phyloP scores from a whole-genome alignment of 768 basidiomycete genomes.

The Imleria badia region DNA sequence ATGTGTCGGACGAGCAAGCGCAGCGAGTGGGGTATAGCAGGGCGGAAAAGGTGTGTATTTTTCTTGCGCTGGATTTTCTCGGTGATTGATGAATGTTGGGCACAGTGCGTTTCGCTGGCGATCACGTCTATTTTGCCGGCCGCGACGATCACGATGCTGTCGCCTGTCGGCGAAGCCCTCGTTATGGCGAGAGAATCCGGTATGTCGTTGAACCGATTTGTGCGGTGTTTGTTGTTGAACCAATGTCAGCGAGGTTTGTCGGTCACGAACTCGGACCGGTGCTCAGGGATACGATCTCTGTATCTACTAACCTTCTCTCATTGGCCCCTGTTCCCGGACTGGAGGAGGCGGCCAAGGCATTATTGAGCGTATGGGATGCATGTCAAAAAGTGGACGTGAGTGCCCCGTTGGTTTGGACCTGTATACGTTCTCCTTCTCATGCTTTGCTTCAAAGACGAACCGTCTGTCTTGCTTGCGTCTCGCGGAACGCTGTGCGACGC shows the following conservation, averaged over 20 bases:
- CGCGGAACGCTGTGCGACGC: constrained; percentile 69
- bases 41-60: constrained; percentile 26
- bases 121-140: constrained; percentile 27
- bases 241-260: constrained; percentile 29
- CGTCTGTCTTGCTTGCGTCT: constrained; percentile 66
- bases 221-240: constrained; percentile 1
- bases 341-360: constrained; percentile 45
- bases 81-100: neutral
- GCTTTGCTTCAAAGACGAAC: constrained; percentile 49
- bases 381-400: constrained; percentile 61
- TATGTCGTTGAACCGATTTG: neutral
- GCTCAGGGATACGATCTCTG: constrained; percentile 37
- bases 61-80: neutral
- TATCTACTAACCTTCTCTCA: constrained; percentile 38
- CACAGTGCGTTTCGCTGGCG: constrained; percentile 27
- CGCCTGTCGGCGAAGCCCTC: constrained; percentile 24
- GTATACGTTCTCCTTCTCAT: neutral
- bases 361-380: constrained; percentile 66
- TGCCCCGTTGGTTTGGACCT: neutral
- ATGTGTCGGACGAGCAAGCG: neutral
- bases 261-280: constrained; percentile 35
- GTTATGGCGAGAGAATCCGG: constrained; percentile 22
- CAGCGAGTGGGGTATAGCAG: constrained; percentile 25
- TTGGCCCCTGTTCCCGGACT: constrained; percentile 60
- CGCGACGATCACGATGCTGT: constrained; percentile 18